Base-by-base conservation (phyloP, 441 rosid genomes). In the Corymbia citriodora region DNA sequence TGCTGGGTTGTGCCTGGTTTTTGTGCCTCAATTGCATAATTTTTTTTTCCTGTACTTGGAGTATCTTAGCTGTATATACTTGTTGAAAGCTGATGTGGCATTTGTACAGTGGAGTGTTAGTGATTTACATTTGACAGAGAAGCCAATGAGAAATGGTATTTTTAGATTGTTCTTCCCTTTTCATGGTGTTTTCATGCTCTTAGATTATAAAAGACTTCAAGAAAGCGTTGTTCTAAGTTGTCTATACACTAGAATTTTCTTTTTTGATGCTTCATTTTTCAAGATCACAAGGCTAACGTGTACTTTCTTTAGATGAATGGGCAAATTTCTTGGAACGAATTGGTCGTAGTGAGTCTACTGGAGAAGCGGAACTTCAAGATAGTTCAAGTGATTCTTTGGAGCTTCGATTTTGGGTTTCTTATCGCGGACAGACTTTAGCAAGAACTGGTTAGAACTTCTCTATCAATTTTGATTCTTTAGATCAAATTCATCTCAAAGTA, bases 351-450 rank as follows among this genome's bases (percentile, higher is more conserved):
- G 95, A 93, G 90, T 93, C 99, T 88, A 94, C 96, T 21, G 96
- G 93, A 86, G 98, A 94, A 91, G 95, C 83, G 55, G 99, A 98
- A 89, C 96, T 94, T 95, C 97, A 95, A 92, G 97, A 93, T 94
- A 96, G 93, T 91, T 93, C 96, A 55, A 95, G 95, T 68, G 99
- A 98, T 93, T 94, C 97, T 63, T 92, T 98, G 96, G 99, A 98
- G 93, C 99, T 96, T 93, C 98, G 99, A 50, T 97, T 98, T 93
- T 98, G 99, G 99, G 99, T 91, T 91, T 98, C 99, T 87, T 98
- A 96, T 93, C 96, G 99, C 48, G 99, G 99, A 65, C 99, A 98
- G 91, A 98, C 99, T 91, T 95, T 97, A 90, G 98, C 99, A 40
- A 95, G 99, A 91, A 98, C 99, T 88, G 99, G 99, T 97, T 83